phyloP scores from a whole-genome alignment of 2,329 filamentous ascomycete species.

The Macrophomina phaseolina region DNA sequence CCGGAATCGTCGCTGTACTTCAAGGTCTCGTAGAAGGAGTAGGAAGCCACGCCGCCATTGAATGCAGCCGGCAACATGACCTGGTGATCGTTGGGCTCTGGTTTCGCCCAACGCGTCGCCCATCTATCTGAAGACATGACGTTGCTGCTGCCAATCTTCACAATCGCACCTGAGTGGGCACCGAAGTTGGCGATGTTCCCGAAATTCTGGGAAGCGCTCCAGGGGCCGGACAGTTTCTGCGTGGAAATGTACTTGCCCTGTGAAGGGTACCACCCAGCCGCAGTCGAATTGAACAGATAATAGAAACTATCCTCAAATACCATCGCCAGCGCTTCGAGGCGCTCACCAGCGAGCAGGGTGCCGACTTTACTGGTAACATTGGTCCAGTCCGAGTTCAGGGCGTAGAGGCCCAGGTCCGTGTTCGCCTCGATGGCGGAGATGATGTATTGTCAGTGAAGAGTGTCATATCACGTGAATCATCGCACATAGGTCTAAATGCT shows the following conservation, averaged over 20 bases:
- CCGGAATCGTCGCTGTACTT: slow-evolving; percentile 32
- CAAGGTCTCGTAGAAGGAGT: slow-evolving; percentile 30
- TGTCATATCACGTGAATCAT: slow-evolving; percentile 32
- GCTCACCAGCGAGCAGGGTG: slow-evolving; percentile 29
- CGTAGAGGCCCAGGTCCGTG: slow-evolving; percentile 33
- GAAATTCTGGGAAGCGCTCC: slow-evolving; percentile 29
- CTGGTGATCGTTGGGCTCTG: slow-evolving; percentile 30
- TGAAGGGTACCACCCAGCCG: slow-evolving; percentile 33
- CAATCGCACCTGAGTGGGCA: slow-evolving; percentile 32
- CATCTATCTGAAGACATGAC: slow-evolving; percentile 31
- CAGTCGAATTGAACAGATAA: slow-evolving; percentile 33
- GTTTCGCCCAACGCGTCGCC: slow-evolving; percentile 31
- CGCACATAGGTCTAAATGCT: slow-evolving; percentile 29
- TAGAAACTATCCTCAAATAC: slow-evolving; percentile 29
- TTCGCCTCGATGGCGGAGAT: slow-evolving; percentile 32
- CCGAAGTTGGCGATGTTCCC: slow-evolving; percentile 31
- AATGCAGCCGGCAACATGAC: slow-evolving; percentile 31
- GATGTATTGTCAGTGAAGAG: slow-evolving; percentile 33
- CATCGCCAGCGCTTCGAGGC: slow-evolving; percentile 32
- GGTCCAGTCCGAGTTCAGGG: slow-evolving; percentile 31
- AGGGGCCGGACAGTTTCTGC: background rate
- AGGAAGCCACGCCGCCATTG: slow-evolving; percentile 29
- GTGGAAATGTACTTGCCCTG: slow-evolving; percentile 25
- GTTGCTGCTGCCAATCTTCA: slow-evolving; percentile 9
- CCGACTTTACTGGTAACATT: slow-evolving; percentile 28